Evolutionary conservation across 2,329 filamentous ascomycete genomes (phyloP).

Genomic region (Coniochaeta ligniaria): DNA sequence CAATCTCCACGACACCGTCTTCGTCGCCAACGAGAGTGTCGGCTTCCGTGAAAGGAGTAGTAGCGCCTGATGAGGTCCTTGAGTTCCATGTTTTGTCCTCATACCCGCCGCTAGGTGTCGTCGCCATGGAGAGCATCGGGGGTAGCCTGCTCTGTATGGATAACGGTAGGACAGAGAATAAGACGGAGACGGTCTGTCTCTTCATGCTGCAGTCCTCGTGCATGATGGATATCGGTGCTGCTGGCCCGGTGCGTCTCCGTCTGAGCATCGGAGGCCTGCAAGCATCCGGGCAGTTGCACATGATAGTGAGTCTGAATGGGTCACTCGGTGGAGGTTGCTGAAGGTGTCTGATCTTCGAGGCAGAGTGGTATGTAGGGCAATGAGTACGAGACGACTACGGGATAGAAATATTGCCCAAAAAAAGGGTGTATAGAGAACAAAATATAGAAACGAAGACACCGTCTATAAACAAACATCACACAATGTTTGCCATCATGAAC

Average conservation of each 20-base stretch:
- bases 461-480: neutral
- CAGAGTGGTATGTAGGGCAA: neutral
- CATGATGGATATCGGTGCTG: neutral
- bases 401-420: neutral
- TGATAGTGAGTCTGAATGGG: neutral
- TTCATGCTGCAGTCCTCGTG: neutral
- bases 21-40: neutral
- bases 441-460: neutral
- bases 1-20: neutral
- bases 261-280: neutral
- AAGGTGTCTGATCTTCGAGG: neutral
- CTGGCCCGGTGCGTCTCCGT: neutral
- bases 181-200: conserved; percentile 3
- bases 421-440: neutral
- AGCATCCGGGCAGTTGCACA: neutral
- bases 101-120: neutral
- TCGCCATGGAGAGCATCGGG: neutral
- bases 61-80: neutral
- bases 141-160: conserved; percentile 19
- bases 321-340: neutral
- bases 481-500: neutral
- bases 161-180: conserved; percentile 4
- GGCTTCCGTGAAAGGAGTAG: neutral
- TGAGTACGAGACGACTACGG: neutral
- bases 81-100: neutral